Percentiles rank a stretch among this genome's conserved stretches.
Conservation (phyloP, 2,329 filamentous ascomycete species). For the Trichoderma harzianum region DNA sequence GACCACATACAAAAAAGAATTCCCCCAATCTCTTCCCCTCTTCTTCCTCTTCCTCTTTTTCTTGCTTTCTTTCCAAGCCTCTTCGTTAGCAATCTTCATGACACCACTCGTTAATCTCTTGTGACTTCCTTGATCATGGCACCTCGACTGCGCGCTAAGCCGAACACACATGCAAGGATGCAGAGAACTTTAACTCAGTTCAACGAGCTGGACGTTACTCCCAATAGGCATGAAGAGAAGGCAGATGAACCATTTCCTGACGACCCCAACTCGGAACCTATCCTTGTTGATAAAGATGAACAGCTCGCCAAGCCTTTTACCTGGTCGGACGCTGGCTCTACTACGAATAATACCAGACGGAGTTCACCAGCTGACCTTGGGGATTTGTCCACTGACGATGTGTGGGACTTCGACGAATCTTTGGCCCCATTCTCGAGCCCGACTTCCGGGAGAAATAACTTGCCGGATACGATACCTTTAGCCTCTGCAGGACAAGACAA, state of each 20-base stretch:
- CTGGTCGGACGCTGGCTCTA: conserved; percentile 31
- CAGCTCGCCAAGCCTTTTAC: conserved; percentile 15
- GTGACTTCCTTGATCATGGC: neutral
- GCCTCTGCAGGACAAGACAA: neutral
- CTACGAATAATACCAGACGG: conserved; percentile 27
- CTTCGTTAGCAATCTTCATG: too few relatives aligned
- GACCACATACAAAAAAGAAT: neutral
- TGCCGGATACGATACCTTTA: conserved; percentile 28
- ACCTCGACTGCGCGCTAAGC: neutral
- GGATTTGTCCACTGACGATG: conserved; percentile 17
- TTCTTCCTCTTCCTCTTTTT: neutral
- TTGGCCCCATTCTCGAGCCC: conserved; percentile 30
- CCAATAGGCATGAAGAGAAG: conserved; percentile 28
- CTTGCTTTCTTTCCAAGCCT: neutral
- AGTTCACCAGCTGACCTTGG: conserved; percentile 28
- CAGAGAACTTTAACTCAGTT: conserved; percentile 25
- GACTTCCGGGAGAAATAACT: conserved; percentile 24
- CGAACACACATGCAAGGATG: neutral
- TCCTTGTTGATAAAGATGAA: neutral
- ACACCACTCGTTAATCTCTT: neutral
- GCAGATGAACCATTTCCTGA: too few relatives aligned
- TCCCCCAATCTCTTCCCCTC: neutral
- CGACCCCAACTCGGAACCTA: neutral
- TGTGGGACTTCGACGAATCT: conserved; percentile 27
- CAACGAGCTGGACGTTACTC: conserved; percentile 34